Evolutionary conservation across 441 rosid genomes (phyloP).

Genomic region (Geranium incanum): DNA sequence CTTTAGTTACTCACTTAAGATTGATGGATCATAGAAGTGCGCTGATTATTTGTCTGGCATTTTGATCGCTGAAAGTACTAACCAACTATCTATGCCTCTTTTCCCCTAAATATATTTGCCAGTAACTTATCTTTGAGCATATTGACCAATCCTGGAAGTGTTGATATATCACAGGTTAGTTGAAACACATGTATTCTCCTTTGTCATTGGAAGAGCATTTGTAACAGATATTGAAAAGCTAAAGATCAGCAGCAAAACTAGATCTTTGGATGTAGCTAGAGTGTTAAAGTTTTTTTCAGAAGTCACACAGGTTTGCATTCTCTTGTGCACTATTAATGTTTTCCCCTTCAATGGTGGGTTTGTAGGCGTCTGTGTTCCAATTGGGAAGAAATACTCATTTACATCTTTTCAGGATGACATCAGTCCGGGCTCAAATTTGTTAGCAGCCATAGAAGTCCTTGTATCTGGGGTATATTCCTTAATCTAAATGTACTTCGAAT

Average conservation of each 20-base stretch:
- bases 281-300: slow-evolving; percentile 72
- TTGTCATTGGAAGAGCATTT: slow-evolving; percentile 99
- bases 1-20: neutral
- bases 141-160: slow-evolving; percentile 1
- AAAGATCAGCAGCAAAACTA: slow-evolving; percentile 85
- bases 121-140: neutral
- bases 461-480: slow-evolving; percentile 78
- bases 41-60: neutral
- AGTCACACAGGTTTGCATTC: slow-evolving; percentile 56
- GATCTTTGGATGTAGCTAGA: slow-evolving; percentile 65
- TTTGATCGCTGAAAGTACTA: neutral
- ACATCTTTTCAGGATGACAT: slow-evolving; percentile 65
- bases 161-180: slow-evolving; percentile 69
- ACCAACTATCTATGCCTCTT: neutral
- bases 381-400: slow-evolving; percentile 19
- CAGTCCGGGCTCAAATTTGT: slow-evolving; percentile 83
- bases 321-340: slow-evolving; percentile 13
- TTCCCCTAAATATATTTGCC: neutral
- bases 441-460: slow-evolving; percentile 84
- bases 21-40: neutral
- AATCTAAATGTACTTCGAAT: slow-evolving; percentile 13
- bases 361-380: neutral
- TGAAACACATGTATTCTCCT: slow-evolving; percentile 96
- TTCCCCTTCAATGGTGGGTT: slow-evolving; percentile 19
- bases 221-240: slow-evolving; percentile 95